Percentiles rank a stretch among this genome's conserved stretches.
Evolutionary conservation across 2,329 filamentous ascomycete species (phyloP).

Genomic region (Westerdykella sp.): DNA sequence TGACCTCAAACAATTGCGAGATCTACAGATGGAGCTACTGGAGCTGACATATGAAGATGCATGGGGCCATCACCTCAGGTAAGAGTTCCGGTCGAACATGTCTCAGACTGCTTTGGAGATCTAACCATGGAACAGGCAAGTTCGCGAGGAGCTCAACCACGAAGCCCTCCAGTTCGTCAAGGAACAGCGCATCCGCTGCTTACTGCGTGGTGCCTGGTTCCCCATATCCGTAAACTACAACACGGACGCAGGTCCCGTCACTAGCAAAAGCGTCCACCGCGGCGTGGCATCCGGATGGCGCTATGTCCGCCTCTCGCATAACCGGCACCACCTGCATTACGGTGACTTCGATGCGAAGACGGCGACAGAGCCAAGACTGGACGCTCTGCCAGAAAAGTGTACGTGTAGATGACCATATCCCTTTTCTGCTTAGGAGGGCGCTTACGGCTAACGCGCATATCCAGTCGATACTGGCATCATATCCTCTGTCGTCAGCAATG

Average conservation of each 20-base stretch:
- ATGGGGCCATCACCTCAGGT: conserved; percentile 81
- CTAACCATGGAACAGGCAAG: conserved; percentile 49
- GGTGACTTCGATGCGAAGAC: conserved; percentile 69
- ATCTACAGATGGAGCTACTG: conserved; percentile 88
- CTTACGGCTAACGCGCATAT: conserved; percentile 22
- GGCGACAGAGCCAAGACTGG: conserved; percentile 61
- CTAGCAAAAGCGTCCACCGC: conserved; percentile 38
- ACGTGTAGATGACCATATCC: conserved; percentile 21
- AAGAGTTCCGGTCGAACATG: conserved; percentile 6
- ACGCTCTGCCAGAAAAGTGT: conserved; percentile 68
- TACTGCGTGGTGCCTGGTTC: conserved; percentile 89
- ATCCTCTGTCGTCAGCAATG: conserved; percentile 90
- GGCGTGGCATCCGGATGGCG: conserved; percentile 59
- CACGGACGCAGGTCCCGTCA: conserved; percentile 43
- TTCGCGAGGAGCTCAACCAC: conserved; percentile 84
- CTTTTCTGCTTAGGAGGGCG: conserved; percentile 13
- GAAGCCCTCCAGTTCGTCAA: conserved; percentile 95
- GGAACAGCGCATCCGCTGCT: conserved; percentile 86
- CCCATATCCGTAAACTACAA: conserved; percentile 48
- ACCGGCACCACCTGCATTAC: conserved; percentile 84
- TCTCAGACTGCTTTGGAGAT: background rate
- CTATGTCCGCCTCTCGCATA: conserved; percentile 84
- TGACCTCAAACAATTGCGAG: conserved; percentile 69
- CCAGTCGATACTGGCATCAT: conserved; percentile 75
- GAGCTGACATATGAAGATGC: conserved; percentile 89